These are phyloP conservation scores for Mycena olivaceomarginata DNA, from an alignment of 768 basidiomycete genomes.

Conservation along the genomic window DNA sequence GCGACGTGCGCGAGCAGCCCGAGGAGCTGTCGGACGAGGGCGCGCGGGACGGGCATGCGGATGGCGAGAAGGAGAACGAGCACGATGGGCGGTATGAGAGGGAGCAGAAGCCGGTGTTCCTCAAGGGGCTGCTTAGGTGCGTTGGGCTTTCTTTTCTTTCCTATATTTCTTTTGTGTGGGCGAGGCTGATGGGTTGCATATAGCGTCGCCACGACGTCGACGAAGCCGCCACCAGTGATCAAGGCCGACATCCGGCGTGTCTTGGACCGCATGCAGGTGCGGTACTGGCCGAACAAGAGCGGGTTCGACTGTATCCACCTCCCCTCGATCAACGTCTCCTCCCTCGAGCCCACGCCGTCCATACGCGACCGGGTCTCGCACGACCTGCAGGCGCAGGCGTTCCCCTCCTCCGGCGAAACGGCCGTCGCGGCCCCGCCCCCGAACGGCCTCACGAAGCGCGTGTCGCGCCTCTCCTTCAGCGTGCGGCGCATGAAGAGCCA, in stretches of 20 bases:
- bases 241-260: conserved; percentile 91
- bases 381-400: conserved; percentile 60
- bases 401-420: conserved; percentile 69
- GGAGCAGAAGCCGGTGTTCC: conserved; percentile 94
- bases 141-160: conserved; percentile 42
- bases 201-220: conserved; percentile 96
- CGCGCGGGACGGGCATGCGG: conserved; percentile 51
- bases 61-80: conserved; percentile 68
- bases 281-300: conserved; percentile 91
- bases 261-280: conserved; percentile 95
- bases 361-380: conserved; percentile 13
- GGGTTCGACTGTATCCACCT: conserved; percentile 98
- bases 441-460: conserved; percentile 77
- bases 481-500: conserved; percentile 74
- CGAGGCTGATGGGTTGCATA: background rate
- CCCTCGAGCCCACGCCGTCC: conserved; percentile 65
- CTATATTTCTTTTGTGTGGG: conserved; percentile 15
- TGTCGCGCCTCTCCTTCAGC: conserved; percentile 87
- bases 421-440: conserved; percentile 55
- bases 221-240: conserved; percentile 87
- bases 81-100: conserved; percentile 72
- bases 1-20: conserved; percentile 47
- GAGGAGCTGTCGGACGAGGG: conserved; percentile 58
- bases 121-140: conserved; percentile 97
- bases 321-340: conserved; percentile 94